A percentile compares a stretch with the other conserved stretches of the same genome.
These are phyloP conservation scores for Apophysomyces trapeziformis DNA, from an alignment of 371 early-diverging fungal genomes.

Conservation along the genomic window DNA sequence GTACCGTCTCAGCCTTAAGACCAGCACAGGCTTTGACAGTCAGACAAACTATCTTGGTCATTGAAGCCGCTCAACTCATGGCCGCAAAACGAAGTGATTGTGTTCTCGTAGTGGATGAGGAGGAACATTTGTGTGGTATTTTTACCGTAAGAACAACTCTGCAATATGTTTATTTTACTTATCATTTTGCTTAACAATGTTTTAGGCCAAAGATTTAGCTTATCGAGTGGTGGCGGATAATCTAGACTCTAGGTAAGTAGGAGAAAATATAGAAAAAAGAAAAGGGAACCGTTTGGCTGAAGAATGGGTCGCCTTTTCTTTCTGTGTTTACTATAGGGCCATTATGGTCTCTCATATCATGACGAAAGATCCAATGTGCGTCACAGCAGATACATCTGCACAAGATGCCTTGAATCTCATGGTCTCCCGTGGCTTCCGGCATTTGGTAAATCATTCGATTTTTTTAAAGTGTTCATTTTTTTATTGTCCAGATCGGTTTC, in stretches of 20 bases:
- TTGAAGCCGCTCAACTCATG: conserved; percentile 97
- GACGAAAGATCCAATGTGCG: conserved; percentile 91
- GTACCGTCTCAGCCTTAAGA: conserved; percentile 92
- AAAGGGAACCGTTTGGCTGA: not conserved
- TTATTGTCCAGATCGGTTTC: conserved; percentile 5
- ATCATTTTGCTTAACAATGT: not conserved
- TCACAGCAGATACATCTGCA: conserved; percentile 77
- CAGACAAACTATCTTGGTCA: conserved; percentile 83
- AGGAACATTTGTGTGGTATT: conserved; percentile 93
- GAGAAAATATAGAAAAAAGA: not conserved
- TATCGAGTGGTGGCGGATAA: conserved; percentile 33
- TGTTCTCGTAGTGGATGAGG: conserved; percentile 88
- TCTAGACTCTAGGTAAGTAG: conserved; percentile 28
- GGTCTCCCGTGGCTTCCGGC: conserved; percentile 94
- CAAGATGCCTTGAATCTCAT: conserved; percentile 94
- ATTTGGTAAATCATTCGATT: conserved; percentile 62
- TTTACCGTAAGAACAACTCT: conserved; percentile 65
- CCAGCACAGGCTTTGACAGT: conserved; percentile 93
- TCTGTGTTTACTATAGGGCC: conserved; percentile 25
- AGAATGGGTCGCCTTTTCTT: not conserved
- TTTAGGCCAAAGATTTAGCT: conserved; percentile 36
- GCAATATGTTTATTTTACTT: not conserved
- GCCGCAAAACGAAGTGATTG: conserved; percentile 97
- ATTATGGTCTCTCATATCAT: conserved; percentile 82
- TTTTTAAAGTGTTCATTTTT: conserved; percentile 6